These are phyloP conservation scores for Neopestalotiopsis clavispora DNA, from an alignment of 2,329 filamentous ascomycete genomes.

Conservation along the genomic window DNA sequence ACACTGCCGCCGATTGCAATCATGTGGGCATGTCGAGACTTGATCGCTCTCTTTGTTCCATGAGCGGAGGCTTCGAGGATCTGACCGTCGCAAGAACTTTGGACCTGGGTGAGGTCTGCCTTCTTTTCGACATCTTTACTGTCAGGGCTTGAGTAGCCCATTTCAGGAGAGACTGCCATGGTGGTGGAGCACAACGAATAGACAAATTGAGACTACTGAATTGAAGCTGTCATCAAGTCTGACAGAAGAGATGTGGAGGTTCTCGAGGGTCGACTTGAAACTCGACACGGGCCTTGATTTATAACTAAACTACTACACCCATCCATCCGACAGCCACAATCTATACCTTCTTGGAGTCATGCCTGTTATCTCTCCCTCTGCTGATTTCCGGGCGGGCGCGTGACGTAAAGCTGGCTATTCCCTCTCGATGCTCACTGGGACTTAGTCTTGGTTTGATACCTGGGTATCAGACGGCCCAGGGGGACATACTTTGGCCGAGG, in stretches of 20 bases:
- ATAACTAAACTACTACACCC: not conserved
- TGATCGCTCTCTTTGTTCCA: conserved; percentile 29
- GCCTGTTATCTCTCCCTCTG: not conserved
- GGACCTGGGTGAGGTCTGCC: not conserved
- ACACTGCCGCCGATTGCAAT: conserved; percentile 54
- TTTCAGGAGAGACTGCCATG: not conserved
- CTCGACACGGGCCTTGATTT: not conserved
- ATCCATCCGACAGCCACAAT: not conserved
- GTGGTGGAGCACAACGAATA: too few relatives aligned
- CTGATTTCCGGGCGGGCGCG: not conserved
- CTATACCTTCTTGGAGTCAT: not conserved
- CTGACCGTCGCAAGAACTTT: not conserved
- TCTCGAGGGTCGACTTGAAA: not conserved
- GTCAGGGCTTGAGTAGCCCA: not conserved
- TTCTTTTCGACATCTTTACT: conserved; percentile 1
- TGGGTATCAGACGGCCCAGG: not conserved
- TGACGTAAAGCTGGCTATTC: not conserved
- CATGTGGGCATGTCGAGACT: conserved; percentile 51
- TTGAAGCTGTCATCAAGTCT: not conserved
- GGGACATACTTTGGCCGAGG: not conserved
- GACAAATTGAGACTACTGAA: not conserved
- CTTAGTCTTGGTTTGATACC: not conserved
- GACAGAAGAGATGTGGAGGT: not conserved
- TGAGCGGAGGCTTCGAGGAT: not conserved
- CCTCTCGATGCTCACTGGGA: not conserved